Base-by-base conservation (phyloP, 2,329 filamentous ascomycete genomes). In the Stagonosporopsis chrysanthemi region DNA sequence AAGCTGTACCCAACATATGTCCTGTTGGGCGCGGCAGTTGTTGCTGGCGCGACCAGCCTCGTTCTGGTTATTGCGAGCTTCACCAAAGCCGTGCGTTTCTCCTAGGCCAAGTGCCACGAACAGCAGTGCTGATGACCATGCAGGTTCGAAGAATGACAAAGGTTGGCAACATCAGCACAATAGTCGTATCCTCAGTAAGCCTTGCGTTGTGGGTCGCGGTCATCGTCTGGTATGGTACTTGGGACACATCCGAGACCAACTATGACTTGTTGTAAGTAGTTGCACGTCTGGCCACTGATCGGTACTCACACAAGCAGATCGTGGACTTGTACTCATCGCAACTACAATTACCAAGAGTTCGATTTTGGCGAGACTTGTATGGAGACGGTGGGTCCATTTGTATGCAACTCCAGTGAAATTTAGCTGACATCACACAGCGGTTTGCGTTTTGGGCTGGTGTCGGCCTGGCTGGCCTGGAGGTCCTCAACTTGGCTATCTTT, bases 381-480 rank as follows among this genome's bases (percentile, higher is more conserved):
- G 4, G 51, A 65, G 35, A 66, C 63, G 65, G 65, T 67, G 39
- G 53, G 49, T 41, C 14, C 12, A 17, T 36, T 29, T 43, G 40
- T n/a, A 9, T n/a, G 3, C 14, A 15, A n/a, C 31, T 4, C 15
- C 14, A 6, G 14, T 3, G 6, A 22, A n/a, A 17, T n/a, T 23
- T 24, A 35, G 41, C 56, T 61, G 22, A 62, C 24, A 28, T 28
- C 38, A 8, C 6, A 15, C 23, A 61, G 60, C 54, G 62, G 4
- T 63, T 65, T 17, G 61, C 61, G 2, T 61, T 63, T 19, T 68
- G 63, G 65, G 61, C 61, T 43, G 56, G 61, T 17, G 60, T 66
- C 6, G 52, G 47, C 11, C 46, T 68, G 12, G 63, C 63, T 4
- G 56, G 41, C 12, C 26, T 68, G 29, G 65, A 68, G 39, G 39